Evolutionary conservation across 768 basidiomycete species (phyloP), one percentile per base, ranked within the genome.

Genomic region (Psilocybe azurescens): DNA sequence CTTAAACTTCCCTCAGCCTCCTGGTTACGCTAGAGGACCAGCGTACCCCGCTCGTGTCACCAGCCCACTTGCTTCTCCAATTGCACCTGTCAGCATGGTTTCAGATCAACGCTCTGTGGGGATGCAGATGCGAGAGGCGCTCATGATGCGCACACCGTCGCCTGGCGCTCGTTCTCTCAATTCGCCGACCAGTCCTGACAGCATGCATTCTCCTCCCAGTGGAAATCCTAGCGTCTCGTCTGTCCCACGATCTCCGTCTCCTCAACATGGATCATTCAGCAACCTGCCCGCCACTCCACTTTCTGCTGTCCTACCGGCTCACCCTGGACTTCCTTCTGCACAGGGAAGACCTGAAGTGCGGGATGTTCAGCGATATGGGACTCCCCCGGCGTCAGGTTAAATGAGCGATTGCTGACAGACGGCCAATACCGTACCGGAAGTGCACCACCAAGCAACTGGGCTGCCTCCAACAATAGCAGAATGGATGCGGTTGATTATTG

Each of bases 221-320:
- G 60, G 65, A 9, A 58, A 39, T 28, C 36, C 9, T 13, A 68
- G 65, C 24, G 51, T 68, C 18, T 68, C 70, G 39, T 69, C 65
- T n/a, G 67, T 71, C 3, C 74, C 75, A 6, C 64, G 73, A 14
- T 64, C 70, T 11, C 71, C 72, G 20, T 71, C 72, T 16, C 70
- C 67, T 14, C 57, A 66, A 18, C 59, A 58, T 20, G 57, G 51
- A 29, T 67, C 60, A 9, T 65, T 67, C 56, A 41, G 62, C 16
- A 65, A 66, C 13, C 58, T 74, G 47, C 71, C 73, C 11, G 53
- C 68, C 14, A 68, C 73, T 13, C 73, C 74, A 7, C 67, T 65
- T 41, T 66, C 72, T 13, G 67, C 64, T 5, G 46, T 60, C 18
- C 61, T 72, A 8, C 70, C 70, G 18, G 64, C 70, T 30, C 72